A percentile compares a stretch with the other conserved stretches of the same genome.
Conservation (phyloP, 2,329 filamentous ascomycete species). For the Shiraia bambusicola region DNA sequence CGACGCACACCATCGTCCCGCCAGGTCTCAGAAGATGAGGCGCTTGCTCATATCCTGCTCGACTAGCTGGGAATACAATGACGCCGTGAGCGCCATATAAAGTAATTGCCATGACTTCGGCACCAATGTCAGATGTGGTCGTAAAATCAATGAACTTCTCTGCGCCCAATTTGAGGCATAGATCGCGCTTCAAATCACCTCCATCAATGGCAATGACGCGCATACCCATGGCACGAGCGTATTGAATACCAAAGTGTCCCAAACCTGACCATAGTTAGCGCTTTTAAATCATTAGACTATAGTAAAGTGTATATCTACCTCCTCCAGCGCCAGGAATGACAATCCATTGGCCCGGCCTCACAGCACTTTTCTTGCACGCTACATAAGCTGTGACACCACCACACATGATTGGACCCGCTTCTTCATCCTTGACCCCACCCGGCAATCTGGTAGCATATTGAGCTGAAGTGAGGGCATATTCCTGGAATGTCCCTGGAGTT, state of each 20-base stretch:
- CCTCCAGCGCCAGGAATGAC: conserved; percentile 44
- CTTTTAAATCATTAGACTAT: neutral
- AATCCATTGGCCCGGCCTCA: conserved; percentile 44
- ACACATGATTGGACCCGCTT: conserved; percentile 51
- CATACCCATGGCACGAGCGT: conserved; percentile 58
- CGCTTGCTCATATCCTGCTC: conserved; percentile 38
- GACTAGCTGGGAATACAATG: conserved; percentile 67
- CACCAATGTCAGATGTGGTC: conserved; percentile 62
- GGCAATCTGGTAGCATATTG: conserved; percentile 50
- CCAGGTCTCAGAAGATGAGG: conserved; percentile 28
- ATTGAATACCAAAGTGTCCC: conserved; percentile 31
- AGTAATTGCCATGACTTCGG: conserved; percentile 49
- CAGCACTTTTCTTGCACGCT: conserved; percentile 44
- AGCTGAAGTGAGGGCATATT: conserved; percentile 48
- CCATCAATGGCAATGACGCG: conserved; percentile 59
- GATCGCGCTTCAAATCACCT: conserved; percentile 50
- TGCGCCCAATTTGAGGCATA: conserved; percentile 54
- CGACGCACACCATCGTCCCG: conserved; percentile 35
- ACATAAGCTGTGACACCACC: conserved; percentile 54
- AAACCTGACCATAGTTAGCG: conserved; percentile 14
- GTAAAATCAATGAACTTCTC: conserved; percentile 60
- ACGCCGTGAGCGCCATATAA: conserved; percentile 76
- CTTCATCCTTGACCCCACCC: conserved; percentile 47
- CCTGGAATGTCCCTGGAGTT: conserved; percentile 46
- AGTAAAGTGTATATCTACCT: conserved; percentile 12